phyloP scores from a whole-genome alignment of 202 grass and related monocot species.

The Brachypodium distachyon region DNA sequence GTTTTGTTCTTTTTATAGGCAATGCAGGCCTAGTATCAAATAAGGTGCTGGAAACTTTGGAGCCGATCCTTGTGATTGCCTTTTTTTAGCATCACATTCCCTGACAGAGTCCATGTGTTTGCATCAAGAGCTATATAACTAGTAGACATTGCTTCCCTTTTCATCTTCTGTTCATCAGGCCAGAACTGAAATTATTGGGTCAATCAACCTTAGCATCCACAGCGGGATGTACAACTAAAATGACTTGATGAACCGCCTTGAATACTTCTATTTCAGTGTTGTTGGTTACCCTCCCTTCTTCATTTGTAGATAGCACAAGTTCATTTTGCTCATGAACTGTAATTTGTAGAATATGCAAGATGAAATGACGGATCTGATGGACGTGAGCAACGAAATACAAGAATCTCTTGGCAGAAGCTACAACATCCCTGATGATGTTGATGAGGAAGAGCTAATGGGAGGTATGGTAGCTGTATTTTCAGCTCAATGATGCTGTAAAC shows the following conservation, averaged over 20 bases:
- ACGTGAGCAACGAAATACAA: constrained; percentile 90
- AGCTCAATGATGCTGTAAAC: neutral
- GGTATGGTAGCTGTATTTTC: constrained; percentile 40
- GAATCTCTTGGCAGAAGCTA: constrained; percentile 87
- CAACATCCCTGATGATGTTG: constrained; percentile 93
- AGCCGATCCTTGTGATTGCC: neutral
- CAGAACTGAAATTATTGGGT: neutral
- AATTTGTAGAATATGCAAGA: constrained; percentile 91
- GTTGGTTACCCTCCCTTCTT: neutral
- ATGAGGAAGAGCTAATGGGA: constrained; percentile 91
- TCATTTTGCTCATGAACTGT: neutral
- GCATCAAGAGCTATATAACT: neutral
- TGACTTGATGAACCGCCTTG: neutral
- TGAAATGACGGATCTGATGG: constrained; percentile 97
- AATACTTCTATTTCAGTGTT: neutral
- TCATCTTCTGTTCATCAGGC: neutral
- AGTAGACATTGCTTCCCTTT: neutral
- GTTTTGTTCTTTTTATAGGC: too few relatives aligned
- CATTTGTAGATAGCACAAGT: neutral
- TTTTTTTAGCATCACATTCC: neutral
- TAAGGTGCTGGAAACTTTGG: neutral
- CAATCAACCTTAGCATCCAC: neutral
- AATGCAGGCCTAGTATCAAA: neutral
- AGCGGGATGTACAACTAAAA: neutral
- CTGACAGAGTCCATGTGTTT: neutral